Evolutionary conservation across 129 eudicot species (phyloP).

Genomic region (Deinandra increscens): DNA sequence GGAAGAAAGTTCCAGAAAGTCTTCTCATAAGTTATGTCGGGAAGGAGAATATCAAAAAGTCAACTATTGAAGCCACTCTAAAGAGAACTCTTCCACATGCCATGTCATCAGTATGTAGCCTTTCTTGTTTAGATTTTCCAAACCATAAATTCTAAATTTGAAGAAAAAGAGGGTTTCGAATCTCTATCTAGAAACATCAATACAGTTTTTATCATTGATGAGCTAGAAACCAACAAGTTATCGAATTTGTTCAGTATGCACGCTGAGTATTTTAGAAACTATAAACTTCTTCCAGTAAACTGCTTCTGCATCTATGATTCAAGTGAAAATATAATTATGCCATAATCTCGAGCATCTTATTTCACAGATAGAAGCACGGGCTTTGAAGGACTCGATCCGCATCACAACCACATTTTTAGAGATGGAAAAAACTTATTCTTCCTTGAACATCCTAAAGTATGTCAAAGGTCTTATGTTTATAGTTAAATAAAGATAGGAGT

Average conservation of each 20-base stretch:
- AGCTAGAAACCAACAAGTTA: slow-evolving; percentile 11
- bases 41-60: slow-evolving; percentile 59
- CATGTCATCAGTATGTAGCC: slow-evolving; percentile 69
- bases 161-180: background rate
- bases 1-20: slow-evolving; percentile 83
- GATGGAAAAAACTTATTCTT: slow-evolving; percentile 60
- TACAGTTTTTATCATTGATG: background rate
- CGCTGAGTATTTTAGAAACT: background rate
- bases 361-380: slow-evolving; percentile 66
- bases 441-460: slow-evolving; percentile 64
- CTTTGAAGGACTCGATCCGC: slow-evolving; percentile 81
- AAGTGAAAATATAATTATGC: background rate
- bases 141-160: background rate
- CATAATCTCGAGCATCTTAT: slow-evolving; percentile 13
- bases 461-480: slow-evolving; percentile 26
- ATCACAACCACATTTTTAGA: slow-evolving; percentile 68
- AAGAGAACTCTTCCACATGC: slow-evolving; percentile 99
- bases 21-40: slow-evolving; percentile 63
- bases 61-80: slow-evolving; percentile 73
- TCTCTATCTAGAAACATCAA: background rate
- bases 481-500: background rate
- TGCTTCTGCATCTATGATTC: background rate
- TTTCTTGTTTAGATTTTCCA: slow-evolving; percentile 9
- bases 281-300: background rate
- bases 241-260: background rate